Conservation (phyloP, 2,329 filamentous ascomycete genomes). For the Incumbomyces delicatus region DNA sequence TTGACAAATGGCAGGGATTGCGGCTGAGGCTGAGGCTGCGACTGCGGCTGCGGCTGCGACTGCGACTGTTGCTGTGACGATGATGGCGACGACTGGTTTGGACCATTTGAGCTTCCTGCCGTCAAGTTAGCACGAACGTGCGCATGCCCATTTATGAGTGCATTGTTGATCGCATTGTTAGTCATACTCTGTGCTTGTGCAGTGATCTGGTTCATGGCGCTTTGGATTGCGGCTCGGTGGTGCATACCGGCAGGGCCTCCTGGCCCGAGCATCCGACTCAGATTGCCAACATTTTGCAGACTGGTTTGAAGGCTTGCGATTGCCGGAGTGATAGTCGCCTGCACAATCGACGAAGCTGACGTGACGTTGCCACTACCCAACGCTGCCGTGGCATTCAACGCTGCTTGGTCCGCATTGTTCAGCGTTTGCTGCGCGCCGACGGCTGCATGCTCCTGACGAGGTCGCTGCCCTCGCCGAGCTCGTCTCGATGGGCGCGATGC, state of each 20-base stretch:
- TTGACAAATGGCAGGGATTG: neutral
- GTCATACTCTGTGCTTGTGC: slow-evolving; percentile 5
- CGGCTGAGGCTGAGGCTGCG: neutral
- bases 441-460: too few species aligned
- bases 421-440: neutral
- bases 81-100: too few species aligned
- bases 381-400: neutral
- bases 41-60: neutral
- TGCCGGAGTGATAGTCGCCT: slow-evolving; percentile 15
- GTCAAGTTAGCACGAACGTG: slow-evolving; percentile 1
- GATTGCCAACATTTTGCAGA: slow-evolving; percentile 15
- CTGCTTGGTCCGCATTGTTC: neutral
- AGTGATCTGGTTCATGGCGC: slow-evolving; percentile 4
- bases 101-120: neutral
- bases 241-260: neutral
- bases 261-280: slow-evolving; percentile 6
- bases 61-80: neutral
- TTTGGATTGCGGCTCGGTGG: slow-evolving; percentile 1
- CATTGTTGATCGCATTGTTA: slow-evolving; percentile 7
- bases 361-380: slow-evolving; percentile 6
- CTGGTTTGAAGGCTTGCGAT: slow-evolving; percentile 15
- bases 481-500: slow-evolving; percentile 20
- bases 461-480: neutral
- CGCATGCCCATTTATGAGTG: slow-evolving; percentile 4
- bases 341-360: slow-evolving; percentile 18